phyloP scores from a whole-genome alignment of 345 rosid species.

The Garcia nutans region DNA sequence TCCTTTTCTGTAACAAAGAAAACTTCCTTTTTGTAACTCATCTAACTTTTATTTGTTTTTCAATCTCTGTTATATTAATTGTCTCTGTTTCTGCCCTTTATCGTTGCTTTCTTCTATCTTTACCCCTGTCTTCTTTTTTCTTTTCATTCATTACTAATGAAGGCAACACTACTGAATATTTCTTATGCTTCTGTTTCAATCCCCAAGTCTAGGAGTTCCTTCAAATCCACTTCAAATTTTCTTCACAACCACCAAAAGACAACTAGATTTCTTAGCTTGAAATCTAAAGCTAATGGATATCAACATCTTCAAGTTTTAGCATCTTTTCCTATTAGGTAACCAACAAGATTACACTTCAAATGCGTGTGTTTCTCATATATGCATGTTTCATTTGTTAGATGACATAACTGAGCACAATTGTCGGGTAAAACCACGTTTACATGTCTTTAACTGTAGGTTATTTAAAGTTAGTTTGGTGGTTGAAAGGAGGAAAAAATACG shows the following conservation, averaged over 20 bases:
- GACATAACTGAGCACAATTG: neutral
- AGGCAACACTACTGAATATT: neutral
- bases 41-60: neutral
- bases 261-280: neutral
- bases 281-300: neutral
- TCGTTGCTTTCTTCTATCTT: neutral
- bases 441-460: neutral
- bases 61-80: neutral
- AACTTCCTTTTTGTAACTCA: neutral
- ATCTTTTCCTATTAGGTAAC: constrained; percentile 3
- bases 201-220: neutral
- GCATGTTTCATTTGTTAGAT: neutral
- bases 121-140: neutral
- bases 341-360: neutral
- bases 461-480: neutral
- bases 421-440: neutral
- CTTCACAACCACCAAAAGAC: neutral
- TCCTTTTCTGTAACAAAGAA: neutral
- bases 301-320: neutral
- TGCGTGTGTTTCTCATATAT: neutral
- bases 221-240: neutral
- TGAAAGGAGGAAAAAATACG: no score
- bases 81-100: neutral
- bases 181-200: neutral
- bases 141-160: neutral